Base-by-base conservation (phyloP, 148 eudicot genomes). In the Camellia granthamiana region DNA sequence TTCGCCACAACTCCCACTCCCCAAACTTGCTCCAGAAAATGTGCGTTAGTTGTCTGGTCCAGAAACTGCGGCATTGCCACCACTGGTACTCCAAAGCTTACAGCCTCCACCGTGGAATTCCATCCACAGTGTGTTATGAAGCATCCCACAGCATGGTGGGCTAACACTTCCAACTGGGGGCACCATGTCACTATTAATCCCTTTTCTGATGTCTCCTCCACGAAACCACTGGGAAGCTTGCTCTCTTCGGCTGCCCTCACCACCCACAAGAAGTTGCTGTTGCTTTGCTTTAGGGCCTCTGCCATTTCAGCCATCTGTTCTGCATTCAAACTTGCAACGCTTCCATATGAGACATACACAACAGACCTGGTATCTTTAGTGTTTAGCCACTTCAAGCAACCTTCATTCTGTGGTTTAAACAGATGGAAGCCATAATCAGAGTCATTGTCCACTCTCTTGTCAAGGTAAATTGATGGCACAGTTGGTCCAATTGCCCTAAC, bases 51-150 rank as follows among this genome's bases (percentile, higher is more conserved):
- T 80, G 56, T 81, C 38, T 87, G 87, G 46, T 87, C 89, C 4
- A 83, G 82, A n/a, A 82, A 59, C 60, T 85, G 80, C 2, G 85
- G 86, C 70, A 85, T 46, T 30, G 87, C 83, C 12, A 87, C 79
- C 83, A 85, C 75, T 0, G 88, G 88, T 3, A 88, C 86, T 21
- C 79, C 83, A 16, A 75, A 21, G 19, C 49, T 81, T 46, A 84
- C 70, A 41, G 87, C 82, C 85, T 88, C 88, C 55, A 49, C 55
- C 6, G 77, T 66, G 10, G 90, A 85, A 63, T 85, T 85, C 84
- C 84, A 79, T 7, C 90, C 90, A 58, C 84, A 88, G 71, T 88
- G 88, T 47, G 86, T 85, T 38, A 88, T 69, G 78, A 83, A 85
- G 10, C 83, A 87, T 2, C 85, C 86, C 11, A 85, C 82, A 16